Percentiles rank a stretch among this genome's conserved stretches.
Conservation (phyloP, 192 early-diverging fungal species). For the Coemansia asiatica region DNA sequence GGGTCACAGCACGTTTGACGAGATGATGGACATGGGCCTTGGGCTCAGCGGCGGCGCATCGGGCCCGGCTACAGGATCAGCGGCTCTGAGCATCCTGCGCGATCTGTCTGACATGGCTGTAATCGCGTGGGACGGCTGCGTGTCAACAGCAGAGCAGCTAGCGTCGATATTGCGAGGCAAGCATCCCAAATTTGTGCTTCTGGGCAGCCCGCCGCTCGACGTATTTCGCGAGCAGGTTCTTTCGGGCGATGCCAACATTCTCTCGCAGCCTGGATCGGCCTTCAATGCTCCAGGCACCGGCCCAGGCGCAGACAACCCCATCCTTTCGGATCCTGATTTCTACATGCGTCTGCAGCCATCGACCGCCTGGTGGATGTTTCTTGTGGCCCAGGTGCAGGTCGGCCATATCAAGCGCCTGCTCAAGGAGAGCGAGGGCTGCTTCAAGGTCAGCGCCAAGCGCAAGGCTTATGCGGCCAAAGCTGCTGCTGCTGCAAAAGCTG, state of each 20-base stretch:
- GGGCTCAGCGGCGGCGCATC: slow-evolving; percentile 1
- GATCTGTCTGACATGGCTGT: slow-evolving; percentile 48
- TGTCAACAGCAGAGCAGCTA: slow-evolving; percentile 54
- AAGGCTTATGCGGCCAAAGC: slow-evolving; percentile 23
- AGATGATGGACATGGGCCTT: slow-evolving; percentile 4
- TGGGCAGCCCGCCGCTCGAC: slow-evolving; percentile 34
- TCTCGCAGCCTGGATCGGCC: slow-evolving; percentile 47
- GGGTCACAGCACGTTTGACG: slow-evolving; percentile 2
- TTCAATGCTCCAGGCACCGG: slow-evolving; percentile 52
- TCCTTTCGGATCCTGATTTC: slow-evolving; percentile 50
- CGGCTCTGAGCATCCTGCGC: slow-evolving; percentile 24
- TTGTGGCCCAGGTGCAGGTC: slow-evolving; percentile 54
- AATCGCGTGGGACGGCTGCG: slow-evolving; percentile 53
- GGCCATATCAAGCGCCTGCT: slow-evolving; percentile 55
- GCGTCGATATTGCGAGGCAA: slow-evolving; percentile 52
- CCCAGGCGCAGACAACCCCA: slow-evolving; percentile 53
- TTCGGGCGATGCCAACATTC: slow-evolving; percentile 45
- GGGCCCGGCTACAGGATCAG: neutral
- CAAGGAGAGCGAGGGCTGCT: slow-evolving; percentile 49
- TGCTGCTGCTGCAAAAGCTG: slow-evolving; percentile 15
- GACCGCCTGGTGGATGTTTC: slow-evolving; percentile 56
- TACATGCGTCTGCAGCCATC: slow-evolving; percentile 57
- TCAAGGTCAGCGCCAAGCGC: slow-evolving; percentile 39
- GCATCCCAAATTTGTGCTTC: slow-evolving; percentile 51
- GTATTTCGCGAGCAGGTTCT: slow-evolving; percentile 45